Percentiles rank a stretch among this genome's conserved stretches.
Evolutionary conservation across 1,139 yeast species (phyloP).

Genomic region (Taphrina pruni): DNA sequence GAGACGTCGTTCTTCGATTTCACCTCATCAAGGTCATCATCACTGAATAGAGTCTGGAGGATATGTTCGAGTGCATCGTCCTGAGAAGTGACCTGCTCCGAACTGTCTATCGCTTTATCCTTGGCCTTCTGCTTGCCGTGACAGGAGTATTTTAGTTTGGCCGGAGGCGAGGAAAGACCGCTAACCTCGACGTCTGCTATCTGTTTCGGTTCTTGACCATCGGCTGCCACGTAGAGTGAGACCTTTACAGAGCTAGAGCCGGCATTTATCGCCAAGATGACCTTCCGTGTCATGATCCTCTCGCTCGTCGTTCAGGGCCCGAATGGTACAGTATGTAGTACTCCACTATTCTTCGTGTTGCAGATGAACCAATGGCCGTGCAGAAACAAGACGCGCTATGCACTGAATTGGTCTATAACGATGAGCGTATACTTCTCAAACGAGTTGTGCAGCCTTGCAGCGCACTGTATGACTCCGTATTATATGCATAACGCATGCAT

Average conservation of each 20-base stretch:
- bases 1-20: constrained; percentile 41
- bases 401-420: too few relatives aligned
- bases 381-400: too few relatives aligned
- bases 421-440: too few relatives aligned
- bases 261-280: constrained; percentile 45
- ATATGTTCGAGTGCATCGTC: constrained; percentile 44
- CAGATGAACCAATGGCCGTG: too few relatives aligned
- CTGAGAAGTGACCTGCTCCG: constrained; percentile 43
- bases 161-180: constrained; percentile 45
- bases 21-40: constrained; percentile 32
- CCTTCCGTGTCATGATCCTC: background rate
- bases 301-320: too few relatives aligned
- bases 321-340: too few relatives aligned
- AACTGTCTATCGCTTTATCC: constrained; percentile 38
- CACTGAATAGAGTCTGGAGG: constrained; percentile 30
- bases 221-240: constrained; percentile 43
- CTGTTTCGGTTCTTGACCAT: constrained; percentile 31
- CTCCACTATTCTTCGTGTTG: too few relatives aligned
- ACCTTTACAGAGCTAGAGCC: constrained; percentile 47
- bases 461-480: too few relatives aligned
- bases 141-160: constrained; percentile 42
- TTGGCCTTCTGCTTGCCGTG: constrained; percentile 31
- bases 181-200: constrained; percentile 43
- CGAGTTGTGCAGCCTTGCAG: too few relatives aligned
- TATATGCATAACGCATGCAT: too few relatives aligned